Conservation (phyloP, 306 rosid species). For the Quercus wislizeni region DNA sequence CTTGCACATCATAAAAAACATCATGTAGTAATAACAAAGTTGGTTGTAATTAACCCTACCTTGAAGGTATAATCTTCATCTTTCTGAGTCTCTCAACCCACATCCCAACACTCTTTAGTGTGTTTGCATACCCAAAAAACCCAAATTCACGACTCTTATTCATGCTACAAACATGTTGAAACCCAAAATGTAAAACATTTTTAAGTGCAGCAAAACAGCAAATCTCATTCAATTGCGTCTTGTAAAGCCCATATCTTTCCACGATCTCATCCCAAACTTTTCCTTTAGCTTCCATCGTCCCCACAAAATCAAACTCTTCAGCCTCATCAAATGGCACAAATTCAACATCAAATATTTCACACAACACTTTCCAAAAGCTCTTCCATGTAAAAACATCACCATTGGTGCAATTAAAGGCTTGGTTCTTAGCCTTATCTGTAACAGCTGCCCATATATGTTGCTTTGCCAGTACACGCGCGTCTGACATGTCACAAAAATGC, state of each 20-base stretch:
- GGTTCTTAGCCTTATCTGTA: too few species aligned
- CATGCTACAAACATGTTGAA: constrained; percentile 49
- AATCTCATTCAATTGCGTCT: constrained; percentile 38
- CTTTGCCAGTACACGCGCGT: constrained; percentile 28
- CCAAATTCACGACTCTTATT: constrained; percentile 42
- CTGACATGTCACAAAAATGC: constrained; percentile 43
- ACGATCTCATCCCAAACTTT: constrained; percentile 40
- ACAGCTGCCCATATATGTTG: constrained; percentile 24
- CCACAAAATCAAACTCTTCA: constrained; percentile 22
- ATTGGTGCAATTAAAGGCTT: too few species aligned
- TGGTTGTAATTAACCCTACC: too few species aligned
- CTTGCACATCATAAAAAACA: too few species aligned
- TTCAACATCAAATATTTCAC: constrained; percentile 20
- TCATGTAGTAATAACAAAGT: too few species aligned
- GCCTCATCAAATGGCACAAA: constrained; percentile 27
- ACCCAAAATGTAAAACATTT: constrained; percentile 12
- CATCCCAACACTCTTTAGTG: constrained; percentile 24
- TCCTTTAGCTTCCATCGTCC: constrained; percentile 37
- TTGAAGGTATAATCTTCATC: constrained; percentile 40
- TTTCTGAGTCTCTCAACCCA: constrained; percentile 23
- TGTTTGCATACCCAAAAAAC: constrained; percentile 21
- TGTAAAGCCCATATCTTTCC: constrained; percentile 29
- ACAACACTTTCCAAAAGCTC: constrained; percentile 24
- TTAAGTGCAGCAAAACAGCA: not conserved
- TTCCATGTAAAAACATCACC: constrained; percentile 11